Evolutionary conservation across 306 rosid species (phyloP).

Genomic region (Cicer arietinum): DNA sequence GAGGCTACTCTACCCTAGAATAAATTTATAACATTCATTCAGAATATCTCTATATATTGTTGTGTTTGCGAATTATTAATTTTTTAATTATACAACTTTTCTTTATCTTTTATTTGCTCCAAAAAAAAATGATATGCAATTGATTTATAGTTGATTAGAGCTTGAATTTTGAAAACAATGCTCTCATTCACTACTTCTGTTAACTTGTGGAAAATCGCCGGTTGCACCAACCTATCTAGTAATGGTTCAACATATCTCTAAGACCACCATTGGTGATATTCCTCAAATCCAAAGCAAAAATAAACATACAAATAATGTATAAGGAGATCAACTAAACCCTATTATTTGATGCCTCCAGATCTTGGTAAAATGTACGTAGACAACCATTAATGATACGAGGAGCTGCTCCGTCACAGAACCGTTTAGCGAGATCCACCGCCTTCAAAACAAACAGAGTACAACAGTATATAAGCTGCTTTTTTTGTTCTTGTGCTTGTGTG

Average conservation of each 20-base stretch:
- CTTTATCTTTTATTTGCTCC: too few species aligned
- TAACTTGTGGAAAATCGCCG: not conserved
- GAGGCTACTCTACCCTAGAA: too few species aligned
- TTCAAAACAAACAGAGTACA: slow-evolving; percentile 45
- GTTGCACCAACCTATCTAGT: not conserved
- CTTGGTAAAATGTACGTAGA: slow-evolving; percentile 72
- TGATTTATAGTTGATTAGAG: too few species aligned
- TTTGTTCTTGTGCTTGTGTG: not conserved
- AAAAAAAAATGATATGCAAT: too few species aligned
- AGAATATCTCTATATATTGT: too few species aligned
- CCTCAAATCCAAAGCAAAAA: slow-evolving; percentile 24
- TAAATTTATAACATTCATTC: too few species aligned
- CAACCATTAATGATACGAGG: slow-evolving; percentile 94
- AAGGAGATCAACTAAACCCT: slow-evolving; percentile 33
- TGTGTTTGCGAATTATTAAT: too few species aligned
- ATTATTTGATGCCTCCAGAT: slow-evolving; percentile 44
- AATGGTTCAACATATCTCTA: slow-evolving; percentile 8
- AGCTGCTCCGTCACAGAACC: slow-evolving; percentile 94
- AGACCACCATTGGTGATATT: slow-evolving; percentile 17
- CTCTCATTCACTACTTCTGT: too few species aligned
- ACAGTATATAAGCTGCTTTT: not conserved
- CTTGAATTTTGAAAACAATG: too few species aligned
- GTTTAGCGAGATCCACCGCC: slow-evolving; percentile 96
- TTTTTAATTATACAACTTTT: too few species aligned
- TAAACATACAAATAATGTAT: slow-evolving; percentile 21